These are phyloP conservation scores for Trichoderma orchidacearum DNA, from an alignment of 495 filamentous ascomycete genomes.

Conservation along the genomic window DNA sequence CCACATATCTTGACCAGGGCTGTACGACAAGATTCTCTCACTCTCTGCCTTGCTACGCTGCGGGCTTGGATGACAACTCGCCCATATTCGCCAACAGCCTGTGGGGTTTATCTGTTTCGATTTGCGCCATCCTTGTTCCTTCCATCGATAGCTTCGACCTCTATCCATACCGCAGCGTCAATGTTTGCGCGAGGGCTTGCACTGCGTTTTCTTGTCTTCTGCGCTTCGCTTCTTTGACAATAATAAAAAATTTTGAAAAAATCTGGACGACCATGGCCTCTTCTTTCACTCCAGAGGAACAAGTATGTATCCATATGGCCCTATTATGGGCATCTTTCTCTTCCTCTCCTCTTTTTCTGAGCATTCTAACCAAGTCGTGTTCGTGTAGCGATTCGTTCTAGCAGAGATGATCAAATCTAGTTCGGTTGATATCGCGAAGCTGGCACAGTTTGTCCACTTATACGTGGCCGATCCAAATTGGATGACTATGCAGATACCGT, in stretches of 20 bases:
- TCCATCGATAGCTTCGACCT: not conserved
- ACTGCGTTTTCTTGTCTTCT: not conserved
- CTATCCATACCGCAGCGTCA: not conserved
- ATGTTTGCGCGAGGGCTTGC: not conserved
- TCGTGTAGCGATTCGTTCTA: constrained; percentile 25
- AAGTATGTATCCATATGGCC: too few species aligned
- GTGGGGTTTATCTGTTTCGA: not conserved
- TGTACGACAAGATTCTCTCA: not conserved
- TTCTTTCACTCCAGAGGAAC: not conserved
- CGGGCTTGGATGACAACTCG: not conserved
- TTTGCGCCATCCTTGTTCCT: not conserved
- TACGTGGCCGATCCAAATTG: constrained; percentile 10
- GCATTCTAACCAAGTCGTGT: not conserved
- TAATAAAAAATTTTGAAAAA: too few species aligned
- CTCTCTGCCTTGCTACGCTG: not conserved
- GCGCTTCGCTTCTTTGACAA: not conserved
- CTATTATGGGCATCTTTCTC: not conserved
- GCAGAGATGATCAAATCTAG: constrained; percentile 30
- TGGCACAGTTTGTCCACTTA: constrained; percentile 17
- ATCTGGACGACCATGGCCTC: not conserved
- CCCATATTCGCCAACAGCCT: not conserved
- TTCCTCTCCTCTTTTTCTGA: not conserved
- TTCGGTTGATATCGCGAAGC: constrained; percentile 18
- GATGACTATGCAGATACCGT: constrained; percentile 20
- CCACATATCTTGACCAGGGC: not conserved